These are phyloP conservation scores for Gymnopus androsaceus DNA, from an alignment of 1,284 basidiomycete species.

Conservation along the genomic window DNA sequence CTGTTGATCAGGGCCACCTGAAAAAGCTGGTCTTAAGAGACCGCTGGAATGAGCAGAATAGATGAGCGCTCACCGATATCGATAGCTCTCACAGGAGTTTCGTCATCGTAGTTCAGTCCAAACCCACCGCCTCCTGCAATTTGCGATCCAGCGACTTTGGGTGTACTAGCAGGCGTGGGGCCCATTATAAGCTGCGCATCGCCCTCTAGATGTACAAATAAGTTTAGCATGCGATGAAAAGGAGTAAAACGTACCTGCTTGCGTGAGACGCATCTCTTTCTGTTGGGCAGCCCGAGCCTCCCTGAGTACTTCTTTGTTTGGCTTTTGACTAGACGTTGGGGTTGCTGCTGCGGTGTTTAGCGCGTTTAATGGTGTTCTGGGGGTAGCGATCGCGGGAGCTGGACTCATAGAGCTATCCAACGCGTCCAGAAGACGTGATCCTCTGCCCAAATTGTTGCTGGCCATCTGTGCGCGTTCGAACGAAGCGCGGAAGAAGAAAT, in stretches of 20 bases:
- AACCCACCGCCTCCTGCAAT: constrained; percentile 32
- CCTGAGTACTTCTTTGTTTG: background rate
- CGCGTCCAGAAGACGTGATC: constrained; percentile 16
- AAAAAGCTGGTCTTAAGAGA: background rate
- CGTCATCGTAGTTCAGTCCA: constrained; percentile 45
- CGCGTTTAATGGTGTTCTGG: background rate
- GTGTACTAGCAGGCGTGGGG: background rate
- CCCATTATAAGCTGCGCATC: constrained; percentile 2
- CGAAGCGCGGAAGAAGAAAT: background rate
- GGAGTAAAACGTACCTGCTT: background rate
- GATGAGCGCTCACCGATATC: constrained; percentile 36
- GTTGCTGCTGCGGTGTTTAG: background rate
- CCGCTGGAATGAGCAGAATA: background rate
- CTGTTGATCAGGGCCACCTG: constrained; percentile 43
- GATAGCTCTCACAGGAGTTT: constrained; percentile 42
- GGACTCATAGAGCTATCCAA: constrained; percentile 10
- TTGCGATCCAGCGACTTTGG: background rate
- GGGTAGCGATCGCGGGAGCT: background rate
- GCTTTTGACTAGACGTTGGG: background rate
- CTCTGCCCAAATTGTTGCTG: background rate
- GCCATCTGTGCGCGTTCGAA: background rate
- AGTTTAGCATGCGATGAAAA: background rate
- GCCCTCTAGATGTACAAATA: background rate
- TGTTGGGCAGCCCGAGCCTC: constrained; percentile 10
- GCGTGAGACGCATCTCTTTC: background rate